A percentile compares a stretch with the other conserved stretches of the same genome.
Conservation (phyloP, 495 filamentous ascomycete species). For the Cercophora sp. region DNA sequence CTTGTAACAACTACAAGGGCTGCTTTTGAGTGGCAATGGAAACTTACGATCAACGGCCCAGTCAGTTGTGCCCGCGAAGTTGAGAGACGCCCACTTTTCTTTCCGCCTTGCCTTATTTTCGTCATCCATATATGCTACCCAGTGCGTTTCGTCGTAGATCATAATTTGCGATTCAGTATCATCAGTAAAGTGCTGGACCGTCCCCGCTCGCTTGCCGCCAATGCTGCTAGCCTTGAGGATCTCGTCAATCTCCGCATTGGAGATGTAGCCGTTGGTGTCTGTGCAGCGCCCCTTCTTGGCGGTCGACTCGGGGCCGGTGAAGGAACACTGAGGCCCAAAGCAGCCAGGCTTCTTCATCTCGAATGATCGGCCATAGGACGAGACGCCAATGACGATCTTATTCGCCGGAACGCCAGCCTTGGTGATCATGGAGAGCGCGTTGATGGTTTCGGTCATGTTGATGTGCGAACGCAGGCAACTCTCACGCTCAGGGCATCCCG, state of each 20-base stretch:
- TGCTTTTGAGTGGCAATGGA: too few relatives aligned
- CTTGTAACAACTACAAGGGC: too few relatives aligned
- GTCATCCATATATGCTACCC: not conserved
- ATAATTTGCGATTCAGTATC: not conserved
- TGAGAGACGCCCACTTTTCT: not conserved
- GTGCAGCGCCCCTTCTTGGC: constrained; percentile 33
- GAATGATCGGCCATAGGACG: constrained; percentile 36
- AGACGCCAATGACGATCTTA: constrained; percentile 34
- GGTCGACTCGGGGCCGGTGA: constrained; percentile 12
- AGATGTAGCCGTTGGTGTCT: constrained; percentile 27
- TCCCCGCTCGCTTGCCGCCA: not conserved
- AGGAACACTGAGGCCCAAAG: not conserved
- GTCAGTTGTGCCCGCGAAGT: not conserved
- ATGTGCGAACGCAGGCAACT: constrained; percentile 41
- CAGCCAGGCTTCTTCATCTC: constrained; percentile 18
- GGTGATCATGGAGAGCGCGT: constrained; percentile 41
- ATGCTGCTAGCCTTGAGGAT: not conserved
- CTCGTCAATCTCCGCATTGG: constrained; percentile 28
- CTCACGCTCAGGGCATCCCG: constrained; percentile 35
- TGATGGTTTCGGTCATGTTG: constrained; percentile 39
- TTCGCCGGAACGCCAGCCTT: constrained; percentile 41
- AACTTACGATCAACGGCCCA: not conserved
- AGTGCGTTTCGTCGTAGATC: not conserved
- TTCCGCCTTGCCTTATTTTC: not conserved
- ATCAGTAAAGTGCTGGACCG: not conserved